These are phyloP conservation scores for Exophiala sp. DNA, from an alignment of 2,329 filamentous ascomycete genomes.

Conservation along the genomic window DNA sequence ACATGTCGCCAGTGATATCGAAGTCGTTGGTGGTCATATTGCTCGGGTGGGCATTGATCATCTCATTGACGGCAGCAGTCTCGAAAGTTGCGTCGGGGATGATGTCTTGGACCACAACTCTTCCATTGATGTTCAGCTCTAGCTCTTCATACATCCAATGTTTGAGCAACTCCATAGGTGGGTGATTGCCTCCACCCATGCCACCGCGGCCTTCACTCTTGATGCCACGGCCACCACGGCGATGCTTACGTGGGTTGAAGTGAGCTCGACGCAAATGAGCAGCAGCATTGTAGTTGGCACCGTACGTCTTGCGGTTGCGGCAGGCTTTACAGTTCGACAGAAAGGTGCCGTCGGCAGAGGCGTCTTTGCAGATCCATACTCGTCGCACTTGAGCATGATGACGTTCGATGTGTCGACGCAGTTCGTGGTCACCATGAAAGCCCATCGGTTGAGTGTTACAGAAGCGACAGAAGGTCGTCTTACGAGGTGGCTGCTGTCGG, in stretches of 20 bases:
- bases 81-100: constrained; percentile 18
- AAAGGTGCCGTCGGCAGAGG: constrained; percentile 58
- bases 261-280: constrained; percentile 85
- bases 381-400: constrained; percentile 62
- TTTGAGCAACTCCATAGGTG: constrained; percentile 59
- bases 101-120: constrained; percentile 22
- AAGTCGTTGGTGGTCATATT: constrained; percentile 1
- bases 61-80: constrained; percentile 15
- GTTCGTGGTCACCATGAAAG: constrained; percentile 83
- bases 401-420: constrained; percentile 63
- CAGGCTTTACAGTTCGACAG: constrained; percentile 83
- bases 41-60: constrained; percentile 1
- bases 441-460: constrained; percentile 72
- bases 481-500: constrained; percentile 62
- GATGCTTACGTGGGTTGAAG: constrained; percentile 67
- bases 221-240: constrained; percentile 54
- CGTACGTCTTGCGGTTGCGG: constrained; percentile 71
- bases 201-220: constrained; percentile 59
- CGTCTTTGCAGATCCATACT: constrained; percentile 63
- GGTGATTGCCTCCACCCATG: constrained; percentile 60
- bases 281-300: constrained; percentile 90
- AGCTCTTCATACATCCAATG: constrained; percentile 59
- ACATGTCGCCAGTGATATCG: constrained; percentile 5
- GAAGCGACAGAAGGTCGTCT: constrained; percentile 57
- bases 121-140: constrained; percentile 36